Percentiles rank a stretch among this genome's conserved stretches.
phyloP scores from a whole-genome alignment of 768 basidiomycete species.

The Pleurotus sapidus region DNA sequence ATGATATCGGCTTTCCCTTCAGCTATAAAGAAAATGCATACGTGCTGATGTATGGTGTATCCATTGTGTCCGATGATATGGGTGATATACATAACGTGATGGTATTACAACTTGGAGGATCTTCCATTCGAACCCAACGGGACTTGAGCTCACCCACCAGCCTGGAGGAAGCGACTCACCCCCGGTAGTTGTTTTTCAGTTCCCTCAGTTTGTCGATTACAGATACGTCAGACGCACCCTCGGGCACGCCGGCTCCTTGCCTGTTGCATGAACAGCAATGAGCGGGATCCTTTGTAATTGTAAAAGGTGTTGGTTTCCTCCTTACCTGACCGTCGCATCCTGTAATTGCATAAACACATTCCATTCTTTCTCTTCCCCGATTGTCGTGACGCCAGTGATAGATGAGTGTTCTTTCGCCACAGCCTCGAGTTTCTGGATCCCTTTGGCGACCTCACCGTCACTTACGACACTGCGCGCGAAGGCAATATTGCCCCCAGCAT shows the following conservation, averaged over 20 bases:
- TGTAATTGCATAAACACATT: conserved; percentile 91
- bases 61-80: no score
- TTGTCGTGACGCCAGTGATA: conserved; percentile 83
- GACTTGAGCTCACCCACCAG: no score
- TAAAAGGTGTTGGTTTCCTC: conserved; percentile 17
- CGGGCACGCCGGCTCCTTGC: conserved; percentile 39
- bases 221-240: conserved; percentile 41
- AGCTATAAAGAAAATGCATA: no score
- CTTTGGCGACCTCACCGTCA: conserved; percentile 42
- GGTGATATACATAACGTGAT: background rate
- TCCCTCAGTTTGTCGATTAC: conserved; percentile 77
- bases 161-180: conserved; percentile 33
- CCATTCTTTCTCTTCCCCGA: conserved; percentile 92
- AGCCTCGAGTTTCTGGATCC: conserved; percentile 51
- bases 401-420: conserved; percentile 56
- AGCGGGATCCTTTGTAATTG: no score
- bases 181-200: conserved; percentile 82
- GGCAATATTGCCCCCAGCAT: conserved; percentile 70
- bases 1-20: background rate
- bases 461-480: conserved; percentile 68
- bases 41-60: no score
- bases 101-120: background rate
- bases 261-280: conserved; percentile 30
- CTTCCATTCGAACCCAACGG: background rate
- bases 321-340: conserved; percentile 58